Conservation (phyloP, 495 filamentous ascomycete genomes). For the Hypoxylon rickii region DNA sequence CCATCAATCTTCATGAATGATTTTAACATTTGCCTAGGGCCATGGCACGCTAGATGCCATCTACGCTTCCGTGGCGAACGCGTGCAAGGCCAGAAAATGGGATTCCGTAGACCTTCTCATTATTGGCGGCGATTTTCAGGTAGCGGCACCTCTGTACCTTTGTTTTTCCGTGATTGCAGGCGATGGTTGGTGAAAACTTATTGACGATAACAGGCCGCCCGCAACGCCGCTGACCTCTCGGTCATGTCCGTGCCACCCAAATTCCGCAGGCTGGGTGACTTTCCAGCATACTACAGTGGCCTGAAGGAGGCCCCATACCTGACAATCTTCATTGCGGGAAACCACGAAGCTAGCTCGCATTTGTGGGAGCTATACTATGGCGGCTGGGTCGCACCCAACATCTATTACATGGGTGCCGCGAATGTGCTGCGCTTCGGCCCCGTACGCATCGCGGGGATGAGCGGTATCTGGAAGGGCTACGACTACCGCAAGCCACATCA, state of each 20-base stretch:
- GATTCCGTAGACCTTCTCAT: conserved; percentile 79
- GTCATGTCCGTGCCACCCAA: conserved; percentile 85
- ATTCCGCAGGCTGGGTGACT: conserved; percentile 84
- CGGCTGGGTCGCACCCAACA: conserved; percentile 95
- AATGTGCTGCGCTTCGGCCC: conserved; percentile 82
- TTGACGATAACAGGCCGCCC: conserved; percentile 59
- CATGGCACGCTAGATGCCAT: conserved; percentile 91
- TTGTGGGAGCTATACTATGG: conserved; percentile 92
- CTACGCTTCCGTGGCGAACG: conserved; percentile 70
- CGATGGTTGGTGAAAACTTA: conserved; percentile 31
- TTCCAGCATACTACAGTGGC: conserved; percentile 90
- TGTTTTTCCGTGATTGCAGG: neutral
- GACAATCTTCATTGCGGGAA: conserved; percentile 91
- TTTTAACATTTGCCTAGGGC: conserved; percentile 57
- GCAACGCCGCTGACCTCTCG: conserved; percentile 83
- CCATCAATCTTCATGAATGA: neutral
- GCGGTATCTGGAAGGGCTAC: conserved; percentile 89
- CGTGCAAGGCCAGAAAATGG: conserved; percentile 71
- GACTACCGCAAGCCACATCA: conserved; percentile 80
- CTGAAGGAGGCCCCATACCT: conserved; percentile 75
- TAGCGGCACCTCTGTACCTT: conserved; percentile 37
- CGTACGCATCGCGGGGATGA: conserved; percentile 85
- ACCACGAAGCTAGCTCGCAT: conserved; percentile 89
- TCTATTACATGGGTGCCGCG: conserved; percentile 93
- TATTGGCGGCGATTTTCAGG: conserved; percentile 91